Evolutionary conservation across 1,284 basidiomycete species (phyloP), one percentile per base, ranked within the genome.

Genomic region (Leccinum subrobustum): DNA sequence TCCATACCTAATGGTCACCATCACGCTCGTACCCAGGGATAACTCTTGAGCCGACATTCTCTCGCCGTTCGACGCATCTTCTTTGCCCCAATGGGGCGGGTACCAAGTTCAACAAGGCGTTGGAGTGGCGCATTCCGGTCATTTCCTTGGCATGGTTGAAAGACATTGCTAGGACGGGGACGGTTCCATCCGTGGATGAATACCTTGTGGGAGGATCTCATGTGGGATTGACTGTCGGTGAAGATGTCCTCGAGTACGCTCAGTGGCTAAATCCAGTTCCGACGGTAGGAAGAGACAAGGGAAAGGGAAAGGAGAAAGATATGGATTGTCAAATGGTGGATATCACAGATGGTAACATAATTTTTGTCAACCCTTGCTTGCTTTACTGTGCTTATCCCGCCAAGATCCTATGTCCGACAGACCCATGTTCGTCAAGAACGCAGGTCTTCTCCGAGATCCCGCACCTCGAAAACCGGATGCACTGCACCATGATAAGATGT

Each of bases 61-160:
- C 85, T 3, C 78, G 80, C 14, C 78, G 78, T 6, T 81, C 85
- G 1, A 92, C 91, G 0, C 88, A 92, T 65, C 78, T 93, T 2
- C 74, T 93, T 4, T 93, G 91, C 70, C 88, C 89, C 0, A 81
- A 84, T 6, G 82, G 80, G 1, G 76, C 70, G 0, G 92, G 92
- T 11, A 75, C 79, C 14, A 93, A 93, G 68, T 89, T 82, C 56
- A 81, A 84, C n/a, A 91, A 87, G 69, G 91, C 91, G 3, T 65
- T 72, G 48, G 83, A 90, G 66, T 92, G 92, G 91, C 77, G 77
- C 4, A 82, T 87, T 6, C 83, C 85, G 0, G 81, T 89, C 14
- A 77, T 91, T 12, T 78, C 79, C 52, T 76, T 87, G 73, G 71
- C 73, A 9, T 92, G 89, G 88, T 69, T 93, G n/a, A 77, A 76